Evolutionary conservation across 352 stramenopile species (phyloP), one percentile per base, ranked within the genome.

Genomic region (Halophytophthora polymorphica): DNA sequence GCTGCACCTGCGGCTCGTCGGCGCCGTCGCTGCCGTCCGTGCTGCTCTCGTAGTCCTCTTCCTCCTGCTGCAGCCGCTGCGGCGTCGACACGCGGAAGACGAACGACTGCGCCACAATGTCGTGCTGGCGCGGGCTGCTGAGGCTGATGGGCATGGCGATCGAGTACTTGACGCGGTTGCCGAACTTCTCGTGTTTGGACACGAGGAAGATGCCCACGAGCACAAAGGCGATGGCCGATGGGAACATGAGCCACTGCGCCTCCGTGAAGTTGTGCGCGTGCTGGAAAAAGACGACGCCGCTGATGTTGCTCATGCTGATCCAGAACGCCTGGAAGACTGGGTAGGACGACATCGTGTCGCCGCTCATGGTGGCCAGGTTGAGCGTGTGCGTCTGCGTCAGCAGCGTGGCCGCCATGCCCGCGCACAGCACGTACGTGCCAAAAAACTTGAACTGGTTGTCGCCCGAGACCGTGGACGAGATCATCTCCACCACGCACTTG

Each of bases 251-350:
- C 78, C 82, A 92, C 69, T 95, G 84, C 4, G 81, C 75, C 45
- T 58, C 69, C 25, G 77, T 92, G 43, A 95, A 95, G 50, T 72
- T 76, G 58, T 90, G 80, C 41, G 79, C 76, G 49, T 95, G 82
- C 64, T 95, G 82, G 66, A 92, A 95, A 45, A 90, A 95, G 10
- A 95, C 82, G 45, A 93, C 83, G 37, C 84, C 82, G 28, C 78
- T 88, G 53, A 95, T 88, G 73, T 92, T 92, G 50, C 78, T 90
- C 76, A 90, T 89, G 17, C 64, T 85, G 61, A 95, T 95, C 83
- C 82, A 95, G 52, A 93, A 95, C 19, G 79, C 81, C 58, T 95
- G 83, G 62, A 95, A 95, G 11, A 95, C 81, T 0, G 85, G 85
- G 54, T 89, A 93, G 14, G 79, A 71, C 52, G 78, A 90, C 83